A percentile compares a stretch with the other conserved stretches of the same genome.
phyloP scores from a whole-genome alignment of 2,329 filamentous ascomycete species.

The Dothideomycetes sp. region DNA sequence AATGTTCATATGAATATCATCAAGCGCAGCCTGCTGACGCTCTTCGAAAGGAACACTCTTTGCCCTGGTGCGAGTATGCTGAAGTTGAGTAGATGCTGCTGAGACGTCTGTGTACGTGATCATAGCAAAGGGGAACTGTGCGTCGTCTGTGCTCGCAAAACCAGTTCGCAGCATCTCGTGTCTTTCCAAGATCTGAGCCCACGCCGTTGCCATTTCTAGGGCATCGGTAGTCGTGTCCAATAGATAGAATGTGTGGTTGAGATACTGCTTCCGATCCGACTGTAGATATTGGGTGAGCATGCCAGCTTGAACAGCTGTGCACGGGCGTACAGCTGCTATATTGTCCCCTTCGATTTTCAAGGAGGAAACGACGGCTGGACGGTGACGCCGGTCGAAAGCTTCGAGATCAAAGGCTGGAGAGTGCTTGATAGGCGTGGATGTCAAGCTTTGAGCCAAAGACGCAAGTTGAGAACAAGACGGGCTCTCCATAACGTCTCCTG shows the following conservation, averaged over 20 bases:
- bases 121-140: constrained; percentile 61
- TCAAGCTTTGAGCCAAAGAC: constrained; percentile 12
- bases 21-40: constrained; percentile 3
- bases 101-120: constrained; percentile 42
- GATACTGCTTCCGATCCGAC: constrained; percentile 57
- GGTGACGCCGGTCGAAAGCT: constrained; percentile 38
- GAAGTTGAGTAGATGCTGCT: constrained; percentile 30
- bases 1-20: constrained; percentile 31
- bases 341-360: constrained; percentile 20
- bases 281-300: constrained; percentile 67
- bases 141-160: constrained; percentile 53
- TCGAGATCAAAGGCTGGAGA: constrained; percentile 34
- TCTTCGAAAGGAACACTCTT: not conserved
- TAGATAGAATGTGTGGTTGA: constrained; percentile 57
- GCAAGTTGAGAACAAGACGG: constrained; percentile 24
- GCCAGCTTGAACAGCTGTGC: constrained; percentile 67
- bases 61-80: not conserved
- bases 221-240: constrained; percentile 32
- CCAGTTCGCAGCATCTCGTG: constrained; percentile 70
- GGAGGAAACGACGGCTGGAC: constrained; percentile 19
- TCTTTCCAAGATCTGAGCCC: constrained; percentile 40
- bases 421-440: constrained; percentile 1
- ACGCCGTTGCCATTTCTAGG: constrained; percentile 43
- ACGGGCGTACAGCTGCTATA: constrained; percentile 57
- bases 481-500: constrained; percentile 61